phyloP scores from a whole-genome alignment of 2,329 filamentous ascomycete species.

The Fusarium robinianum region DNA sequence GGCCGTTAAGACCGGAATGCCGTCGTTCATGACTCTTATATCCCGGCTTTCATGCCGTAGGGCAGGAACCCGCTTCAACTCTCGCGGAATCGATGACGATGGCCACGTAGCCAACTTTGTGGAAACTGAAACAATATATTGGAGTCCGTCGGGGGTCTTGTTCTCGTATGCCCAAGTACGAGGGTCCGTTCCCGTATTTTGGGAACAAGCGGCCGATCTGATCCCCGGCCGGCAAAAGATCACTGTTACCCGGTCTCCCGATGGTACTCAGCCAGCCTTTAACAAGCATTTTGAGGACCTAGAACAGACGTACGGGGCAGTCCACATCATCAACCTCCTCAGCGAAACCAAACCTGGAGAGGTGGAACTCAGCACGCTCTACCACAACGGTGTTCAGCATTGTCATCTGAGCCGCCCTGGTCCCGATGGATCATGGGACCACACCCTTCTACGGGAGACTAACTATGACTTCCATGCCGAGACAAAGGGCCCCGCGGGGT shows the following conservation, averaged over 20 bases:
- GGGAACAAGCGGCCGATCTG: conserved; percentile 90
- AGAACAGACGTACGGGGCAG: conserved; percentile 82
- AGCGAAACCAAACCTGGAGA: conserved; percentile 88
- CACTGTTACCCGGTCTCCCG: conserved; percentile 80
- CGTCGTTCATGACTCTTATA: conserved; percentile 85
- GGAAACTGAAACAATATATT: conserved; percentile 94
- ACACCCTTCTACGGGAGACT: conserved; percentile 76
- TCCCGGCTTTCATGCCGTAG: conserved; percentile 88
- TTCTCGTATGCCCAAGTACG: conserved; percentile 95
- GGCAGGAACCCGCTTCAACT: conserved; percentile 94
- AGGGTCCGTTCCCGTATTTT: conserved; percentile 94
- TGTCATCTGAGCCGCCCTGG: conserved; percentile 70
- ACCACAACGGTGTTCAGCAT: conserved; percentile 74
- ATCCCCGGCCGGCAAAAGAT: conserved; percentile 95
- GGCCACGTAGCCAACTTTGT: conserved; percentile 98
- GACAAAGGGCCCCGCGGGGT: conserved; percentile 82
- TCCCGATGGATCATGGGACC: conserved; percentile 62
- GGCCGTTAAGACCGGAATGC: conserved; percentile 68
- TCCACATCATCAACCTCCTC: conserved; percentile 93
- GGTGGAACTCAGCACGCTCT: conserved; percentile 78
- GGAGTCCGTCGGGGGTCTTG: conserved; percentile 74
- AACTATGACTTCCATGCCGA: conserved; percentile 98
- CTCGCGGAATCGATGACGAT: conserved; percentile 96
- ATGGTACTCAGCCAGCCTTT: conserved; percentile 92
- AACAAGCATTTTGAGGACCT: conserved; percentile 93